phyloP scores from a whole-genome alignment of 2,329 filamentous ascomycete genomes.

The Cercospora janseana region DNA sequence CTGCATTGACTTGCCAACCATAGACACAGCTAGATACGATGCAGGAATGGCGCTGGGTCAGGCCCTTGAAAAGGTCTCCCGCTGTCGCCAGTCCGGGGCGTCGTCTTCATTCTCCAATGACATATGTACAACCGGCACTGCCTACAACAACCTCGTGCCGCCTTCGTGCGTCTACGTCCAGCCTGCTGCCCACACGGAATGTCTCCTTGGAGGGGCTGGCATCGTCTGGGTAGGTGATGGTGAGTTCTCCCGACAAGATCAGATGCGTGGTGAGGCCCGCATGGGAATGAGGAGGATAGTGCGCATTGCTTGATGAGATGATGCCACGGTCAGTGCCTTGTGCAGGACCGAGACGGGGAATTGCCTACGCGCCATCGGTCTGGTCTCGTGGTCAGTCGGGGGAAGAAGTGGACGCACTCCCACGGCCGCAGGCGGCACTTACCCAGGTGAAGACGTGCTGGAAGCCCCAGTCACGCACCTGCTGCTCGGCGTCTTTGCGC shows the following conservation, averaged over 20 bases:
- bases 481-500: slow-evolving; percentile 53
- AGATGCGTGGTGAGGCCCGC: slow-evolving; percentile 65
- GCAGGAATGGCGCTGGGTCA: no score
- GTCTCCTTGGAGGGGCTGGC: slow-evolving; percentile 55
- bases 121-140: slow-evolving; percentile 58
- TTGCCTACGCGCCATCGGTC: slow-evolving; percentile 13
- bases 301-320: slow-evolving; percentile 53
- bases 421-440: background rate
- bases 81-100: no score
- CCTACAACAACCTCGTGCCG: slow-evolving; percentile 71
- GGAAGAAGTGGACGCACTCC: slow-evolving; percentile 36
- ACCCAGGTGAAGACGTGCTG: slow-evolving; percentile 67
- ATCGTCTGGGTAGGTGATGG: slow-evolving; percentile 65
- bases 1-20: no score
- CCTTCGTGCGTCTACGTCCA: slow-evolving; percentile 64
- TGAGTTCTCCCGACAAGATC: slow-evolving; percentile 63
- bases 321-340: background rate
- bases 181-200: slow-evolving; percentile 58
- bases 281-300: slow-evolving; percentile 69
- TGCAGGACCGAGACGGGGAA: background rate
- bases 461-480: slow-evolving; percentile 70
- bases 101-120: slow-evolving; percentile 21
- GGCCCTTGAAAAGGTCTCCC: no score
- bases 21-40: no score
- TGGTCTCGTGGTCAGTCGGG: slow-evolving; percentile 2